These are phyloP conservation scores for Metarhizium anisopliae DNA, from an alignment of 2,329 filamentous ascomycete species.

Conservation along the genomic window DNA sequence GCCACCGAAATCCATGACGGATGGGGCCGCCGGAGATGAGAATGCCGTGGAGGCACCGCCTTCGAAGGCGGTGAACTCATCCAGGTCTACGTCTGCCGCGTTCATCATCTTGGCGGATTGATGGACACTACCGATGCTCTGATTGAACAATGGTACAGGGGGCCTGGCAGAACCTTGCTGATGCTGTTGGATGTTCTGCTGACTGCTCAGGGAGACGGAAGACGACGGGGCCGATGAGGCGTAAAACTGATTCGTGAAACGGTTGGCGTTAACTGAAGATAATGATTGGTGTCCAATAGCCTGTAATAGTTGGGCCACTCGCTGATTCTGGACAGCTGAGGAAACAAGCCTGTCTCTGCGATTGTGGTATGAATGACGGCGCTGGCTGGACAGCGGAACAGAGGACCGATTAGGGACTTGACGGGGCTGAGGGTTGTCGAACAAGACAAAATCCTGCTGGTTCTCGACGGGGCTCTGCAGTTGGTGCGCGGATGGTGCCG, in stretches of 20 bases:
- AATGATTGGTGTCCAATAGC: conserved; percentile 45
- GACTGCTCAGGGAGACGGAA: conserved; percentile 46
- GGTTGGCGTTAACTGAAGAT: conserved; percentile 46
- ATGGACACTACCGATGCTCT: conserved; percentile 45
- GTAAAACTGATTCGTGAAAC: conserved; percentile 56
- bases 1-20: conserved; percentile 40
- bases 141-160: conserved; percentile 63
- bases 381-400: conserved; percentile 31
- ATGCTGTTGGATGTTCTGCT: conserved; percentile 23
- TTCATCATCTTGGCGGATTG: conserved; percentile 36
- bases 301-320: conserved; percentile 51
- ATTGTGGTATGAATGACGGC: conserved; percentile 37
- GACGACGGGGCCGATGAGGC: conserved; percentile 57
- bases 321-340: conserved; percentile 43
- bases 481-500: conserved; percentile 52
- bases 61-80: conserved; percentile 50
- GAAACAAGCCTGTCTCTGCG: conserved; percentile 32
- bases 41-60: conserved; percentile 41
- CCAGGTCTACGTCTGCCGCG: conserved; percentile 47
- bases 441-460: conserved; percentile 73
- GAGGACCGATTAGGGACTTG: conserved; percentile 28
- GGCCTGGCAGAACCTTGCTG: conserved; percentile 40
- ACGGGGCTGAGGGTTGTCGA: conserved; percentile 43
- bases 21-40: conserved; percentile 43
- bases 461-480: conserved; percentile 40